These are phyloP conservation scores for Ceratobasidium sp. DNA, from an alignment of 1,284 basidiomycete species.

Conservation along the genomic window DNA sequence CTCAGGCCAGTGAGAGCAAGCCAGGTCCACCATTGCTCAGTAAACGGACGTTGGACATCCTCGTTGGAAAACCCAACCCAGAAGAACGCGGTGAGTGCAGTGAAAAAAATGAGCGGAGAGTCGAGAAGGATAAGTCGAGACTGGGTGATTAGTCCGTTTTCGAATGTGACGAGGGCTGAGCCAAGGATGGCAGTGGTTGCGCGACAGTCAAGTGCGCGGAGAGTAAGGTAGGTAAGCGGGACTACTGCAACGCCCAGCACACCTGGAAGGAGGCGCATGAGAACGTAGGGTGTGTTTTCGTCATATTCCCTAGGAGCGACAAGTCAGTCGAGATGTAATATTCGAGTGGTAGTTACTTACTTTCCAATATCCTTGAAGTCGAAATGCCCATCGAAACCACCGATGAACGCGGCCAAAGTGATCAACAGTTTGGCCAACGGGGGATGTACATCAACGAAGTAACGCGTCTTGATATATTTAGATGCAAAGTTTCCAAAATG, in stretches of 20 bases:
- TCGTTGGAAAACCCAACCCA: constrained; percentile 95
- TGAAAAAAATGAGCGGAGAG: constrained; percentile 98
- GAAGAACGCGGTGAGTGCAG: constrained; percentile 86
- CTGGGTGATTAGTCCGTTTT: constrained; percentile 96
- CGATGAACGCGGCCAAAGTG: constrained; percentile 88
- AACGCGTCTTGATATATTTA: constrained; percentile 90
- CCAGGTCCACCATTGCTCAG: constrained; percentile 92
- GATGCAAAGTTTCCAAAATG: constrained; percentile 96
- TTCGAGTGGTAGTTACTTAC: constrained; percentile 60
- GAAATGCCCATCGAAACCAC: constrained; percentile 93
- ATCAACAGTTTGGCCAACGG: constrained; percentile 96
- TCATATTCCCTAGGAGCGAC: constrained; percentile 75
- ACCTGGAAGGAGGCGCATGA: constrained; percentile 94
- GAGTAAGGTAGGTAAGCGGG: constrained; percentile 92
- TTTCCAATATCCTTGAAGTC: constrained; percentile 98
- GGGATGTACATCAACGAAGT: constrained; percentile 97
- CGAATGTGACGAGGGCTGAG: constrained; percentile 92
- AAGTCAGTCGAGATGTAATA: not conserved
- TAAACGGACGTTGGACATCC: constrained; percentile 82
- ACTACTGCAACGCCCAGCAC: constrained; percentile 88
- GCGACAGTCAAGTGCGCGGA: constrained; percentile 90
- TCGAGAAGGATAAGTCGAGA: constrained; percentile 97
- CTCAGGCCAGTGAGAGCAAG: constrained; percentile 88
- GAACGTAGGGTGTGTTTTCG: constrained; percentile 88
- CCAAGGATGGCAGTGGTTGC: constrained; percentile 92